These are phyloP conservation scores for Solanum infundibuliforme DNA, from an alignment of 257 asterid genomes.

Conservation along the genomic window DNA sequence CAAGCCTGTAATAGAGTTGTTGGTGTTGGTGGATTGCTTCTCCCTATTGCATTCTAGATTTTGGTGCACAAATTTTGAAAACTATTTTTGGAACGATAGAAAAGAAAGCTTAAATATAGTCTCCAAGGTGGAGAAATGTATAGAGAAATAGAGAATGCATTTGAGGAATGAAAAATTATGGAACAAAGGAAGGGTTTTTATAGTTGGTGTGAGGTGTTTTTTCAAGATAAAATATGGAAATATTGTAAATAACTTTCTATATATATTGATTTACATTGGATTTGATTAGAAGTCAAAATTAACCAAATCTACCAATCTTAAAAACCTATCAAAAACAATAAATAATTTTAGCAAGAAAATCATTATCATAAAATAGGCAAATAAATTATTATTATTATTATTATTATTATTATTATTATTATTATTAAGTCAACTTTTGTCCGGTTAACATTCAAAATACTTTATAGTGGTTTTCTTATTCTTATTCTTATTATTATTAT, in stretches of 20 bases:
- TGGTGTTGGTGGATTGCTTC: not conserved
- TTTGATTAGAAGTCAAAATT: not conserved
- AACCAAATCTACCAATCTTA: too few species aligned
- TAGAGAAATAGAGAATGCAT: not conserved
- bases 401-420: too few species aligned
- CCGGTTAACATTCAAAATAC: too few species aligned
- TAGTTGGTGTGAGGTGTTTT: not conserved
- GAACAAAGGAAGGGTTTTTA: not conserved
- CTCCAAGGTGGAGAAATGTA: not conserved
- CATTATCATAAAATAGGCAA: not conserved
- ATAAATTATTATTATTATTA: not conserved
- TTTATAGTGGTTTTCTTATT: too few species aligned
- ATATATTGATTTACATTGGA: too few species aligned
- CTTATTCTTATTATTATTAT: not conserved
- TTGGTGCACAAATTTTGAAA: not conserved
- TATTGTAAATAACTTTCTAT: not conserved
- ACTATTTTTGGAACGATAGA: too few species aligned
- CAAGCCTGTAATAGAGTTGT: too few species aligned
- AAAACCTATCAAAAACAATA: not conserved
- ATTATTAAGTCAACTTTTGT: too few species aligned
- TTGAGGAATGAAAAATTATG: not conserved
- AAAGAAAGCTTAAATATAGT: too few species aligned
- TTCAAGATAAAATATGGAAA: not conserved
- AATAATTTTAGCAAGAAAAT: not conserved
- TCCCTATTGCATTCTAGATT: too few species aligned